Percentiles rank a stretch among this genome's conserved stretches.
phyloP scores from a whole-genome alignment of 441 rosid genomes.

The Syzygium syzygioides region DNA sequence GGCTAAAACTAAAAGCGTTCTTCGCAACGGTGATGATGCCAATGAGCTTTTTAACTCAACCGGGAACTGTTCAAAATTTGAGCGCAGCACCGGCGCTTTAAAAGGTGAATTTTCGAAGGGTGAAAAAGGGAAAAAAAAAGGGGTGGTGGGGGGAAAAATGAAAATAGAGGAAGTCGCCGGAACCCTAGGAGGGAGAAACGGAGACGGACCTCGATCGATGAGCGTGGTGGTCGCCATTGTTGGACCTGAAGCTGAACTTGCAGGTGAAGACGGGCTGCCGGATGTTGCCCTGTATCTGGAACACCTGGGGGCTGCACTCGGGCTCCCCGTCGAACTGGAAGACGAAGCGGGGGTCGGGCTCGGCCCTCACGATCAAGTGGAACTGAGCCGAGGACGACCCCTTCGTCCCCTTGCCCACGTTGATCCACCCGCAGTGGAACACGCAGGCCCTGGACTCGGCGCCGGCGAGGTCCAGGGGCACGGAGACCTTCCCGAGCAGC shows the following conservation, averaged over 20 bases:
- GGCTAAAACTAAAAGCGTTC: not conserved
- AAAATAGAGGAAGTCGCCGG: not conserved
- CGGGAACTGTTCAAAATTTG: constrained; percentile 7
- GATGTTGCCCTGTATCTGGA: constrained; percentile 77
- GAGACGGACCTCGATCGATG: constrained; percentile 58
- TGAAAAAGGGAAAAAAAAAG: not conserved
- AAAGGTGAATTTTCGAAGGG: not conserved
- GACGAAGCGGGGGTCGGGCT: constrained; percentile 90
- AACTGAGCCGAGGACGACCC: constrained; percentile 50
- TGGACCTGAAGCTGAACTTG: constrained; percentile 68
- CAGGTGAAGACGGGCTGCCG: constrained; percentile 91
- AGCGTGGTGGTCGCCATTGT: constrained; percentile 44
- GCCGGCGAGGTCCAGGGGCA: constrained; percentile 70
- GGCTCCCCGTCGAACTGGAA: constrained; percentile 96
- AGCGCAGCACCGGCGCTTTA: not conserved
- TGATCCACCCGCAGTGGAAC: constrained; percentile 72
- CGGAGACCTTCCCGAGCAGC: constrained; percentile 57
- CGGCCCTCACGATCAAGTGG: constrained; percentile 65
- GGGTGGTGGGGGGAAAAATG: not conserved
- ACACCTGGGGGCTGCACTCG: constrained; percentile 90
- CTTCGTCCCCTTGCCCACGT: constrained; percentile 43
- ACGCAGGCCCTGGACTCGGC: constrained; percentile 40
- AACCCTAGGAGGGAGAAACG: not conserved
- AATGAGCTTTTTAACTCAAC: not conserved
- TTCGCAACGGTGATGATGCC: not conserved